A percentile compares a stretch with the other conserved stretches of the same genome.
These are phyloP conservation scores for Zostera marina DNA, from an alignment of 116 monocot genomes.

Conservation along the genomic window DNA sequence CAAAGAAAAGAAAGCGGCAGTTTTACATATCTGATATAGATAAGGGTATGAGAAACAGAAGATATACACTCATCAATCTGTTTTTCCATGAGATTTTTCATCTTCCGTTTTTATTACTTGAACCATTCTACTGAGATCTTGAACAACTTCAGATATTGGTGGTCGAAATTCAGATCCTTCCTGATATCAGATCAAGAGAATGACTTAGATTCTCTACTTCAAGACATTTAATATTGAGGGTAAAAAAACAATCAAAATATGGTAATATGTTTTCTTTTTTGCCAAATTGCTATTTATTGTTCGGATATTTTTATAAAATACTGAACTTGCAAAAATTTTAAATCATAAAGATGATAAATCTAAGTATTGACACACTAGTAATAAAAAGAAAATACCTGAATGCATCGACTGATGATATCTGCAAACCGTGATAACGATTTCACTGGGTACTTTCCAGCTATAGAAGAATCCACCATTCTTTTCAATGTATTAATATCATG, in stretches of 20 bases:
- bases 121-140: constrained; percentile 43
- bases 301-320: too few species aligned
- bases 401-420: constrained; percentile 90
- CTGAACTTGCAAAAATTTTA: background rate
- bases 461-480: constrained; percentile 81
- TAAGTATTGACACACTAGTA: constrained; percentile 20
- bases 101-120: constrained; percentile 15
- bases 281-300: too few species aligned
- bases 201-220: background rate
- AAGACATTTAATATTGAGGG: too few species aligned
- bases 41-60: background rate
- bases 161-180: constrained; percentile 59
- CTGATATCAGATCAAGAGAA: constrained; percentile 18
- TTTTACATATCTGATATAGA: background rate
- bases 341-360: background rate
- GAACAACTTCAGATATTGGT: constrained; percentile 59
- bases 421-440: constrained; percentile 85
- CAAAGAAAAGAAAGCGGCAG: background rate
- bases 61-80: background rate
- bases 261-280: too few species aligned
- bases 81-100: background rate
- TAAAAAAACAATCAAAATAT: too few species aligned
- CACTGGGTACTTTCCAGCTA: constrained; percentile 42
- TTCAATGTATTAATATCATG: constrained; percentile 66
- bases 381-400: constrained; percentile 49